phyloP scores from a whole-genome alignment of 139 green algal genomes.

The Chlorella sp. region DNA sequence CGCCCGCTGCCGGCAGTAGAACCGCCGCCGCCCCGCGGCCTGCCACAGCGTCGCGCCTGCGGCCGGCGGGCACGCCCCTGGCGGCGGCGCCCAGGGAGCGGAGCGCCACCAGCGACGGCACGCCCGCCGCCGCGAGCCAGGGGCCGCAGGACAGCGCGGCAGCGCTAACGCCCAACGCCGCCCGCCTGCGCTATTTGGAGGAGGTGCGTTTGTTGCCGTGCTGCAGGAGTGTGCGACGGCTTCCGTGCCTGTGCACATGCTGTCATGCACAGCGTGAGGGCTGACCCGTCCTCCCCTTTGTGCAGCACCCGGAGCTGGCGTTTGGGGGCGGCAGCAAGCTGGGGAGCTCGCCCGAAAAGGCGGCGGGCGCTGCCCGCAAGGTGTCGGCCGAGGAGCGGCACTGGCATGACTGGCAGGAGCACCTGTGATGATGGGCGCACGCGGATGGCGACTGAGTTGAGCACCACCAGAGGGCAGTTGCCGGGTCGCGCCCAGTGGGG shows the following conservation, averaged over 20 bases:
- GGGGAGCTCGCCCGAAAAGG: background rate
- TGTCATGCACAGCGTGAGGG: background rate
- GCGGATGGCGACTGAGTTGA: background rate
- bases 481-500: no score
- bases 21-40: background rate
- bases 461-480: no score
- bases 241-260: background rate
- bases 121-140: no score
- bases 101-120: no score
- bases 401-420: constrained; percentile 10
- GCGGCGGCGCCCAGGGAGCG: no score
- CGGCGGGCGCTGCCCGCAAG: background rate
- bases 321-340: constrained; percentile 26
- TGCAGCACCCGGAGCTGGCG: constrained; percentile 25
- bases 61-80: no score
- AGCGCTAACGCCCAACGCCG: constrained; percentile 11
- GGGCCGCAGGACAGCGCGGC: background rate
- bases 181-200: constrained; percentile 12
- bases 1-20: no score
- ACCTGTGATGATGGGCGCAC: constrained; percentile 3
- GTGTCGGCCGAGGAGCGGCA: constrained; percentile 25
- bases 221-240: no score
- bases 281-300: no score
- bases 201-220: no score
- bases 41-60: background rate